Base-by-base conservation (phyloP, 2,329 filamentous ascomycete genomes). In the Fusarium clavum region DNA sequence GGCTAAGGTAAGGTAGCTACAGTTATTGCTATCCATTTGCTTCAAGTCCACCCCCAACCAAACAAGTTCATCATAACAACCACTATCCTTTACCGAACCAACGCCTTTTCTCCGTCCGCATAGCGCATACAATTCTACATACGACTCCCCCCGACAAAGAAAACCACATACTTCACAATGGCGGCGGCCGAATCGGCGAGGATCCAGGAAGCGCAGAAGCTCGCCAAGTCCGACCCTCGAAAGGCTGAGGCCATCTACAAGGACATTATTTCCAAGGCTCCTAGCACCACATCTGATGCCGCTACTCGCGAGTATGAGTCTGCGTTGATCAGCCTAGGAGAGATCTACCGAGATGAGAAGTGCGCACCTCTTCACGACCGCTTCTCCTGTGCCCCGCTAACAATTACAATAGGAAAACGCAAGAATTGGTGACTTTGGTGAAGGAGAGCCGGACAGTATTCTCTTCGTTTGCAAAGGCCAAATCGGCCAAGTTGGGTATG, bases 381-480 rank as follows among this genome's bases (percentile, higher is more conserved):
- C 16, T 60, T 40, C 38, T 49, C 38, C 49, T 47, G 8, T 58
- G 48, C 47, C 64, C 57, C 46, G 57, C 63, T 71, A 63, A 71
- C 66, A 51, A 38, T 25, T n/a, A 56, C 25, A 61, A 76, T 69
- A 94, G 91, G 82, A 93, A 92, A 80, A 86, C 91, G 75, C 86
- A 96, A 78, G 93, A 97, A 77, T 90, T 99, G 65, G 93, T 97
- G 69, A 91, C 94, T 76, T 88, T 99, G 72, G 91, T 99, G 76
- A 94, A 92, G 78, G 93, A 93, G 80, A 97, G 94, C 81, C 90
- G 95, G 78, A 92, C 92, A 72, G 92, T 96, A 46, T 90, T 99
- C 72, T 98, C 95, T 62, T 96, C 93, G 70, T 98, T 99, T 81
- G 96, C 96, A 72, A 98, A 98, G 86, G 96, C 97, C 69, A 99